A percentile compares a stretch with the other conserved stretches of the same genome.
Evolutionary conservation across 345 rosid species (phyloP).

Genomic region (Lenwebbia sp.): DNA sequence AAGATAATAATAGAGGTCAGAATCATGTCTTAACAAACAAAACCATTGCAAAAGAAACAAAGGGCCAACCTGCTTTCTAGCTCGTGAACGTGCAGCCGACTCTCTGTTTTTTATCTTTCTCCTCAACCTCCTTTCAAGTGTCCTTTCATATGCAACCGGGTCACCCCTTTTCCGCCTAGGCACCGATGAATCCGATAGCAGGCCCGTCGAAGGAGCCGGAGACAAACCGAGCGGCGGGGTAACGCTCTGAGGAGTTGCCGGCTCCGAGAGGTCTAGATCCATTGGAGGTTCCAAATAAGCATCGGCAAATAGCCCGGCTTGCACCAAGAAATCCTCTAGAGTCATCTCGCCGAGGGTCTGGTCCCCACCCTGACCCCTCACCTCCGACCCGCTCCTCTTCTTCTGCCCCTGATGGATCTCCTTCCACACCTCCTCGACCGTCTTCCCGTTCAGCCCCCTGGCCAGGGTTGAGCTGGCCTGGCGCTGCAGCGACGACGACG

Average conservation of each 20-base stretch:
- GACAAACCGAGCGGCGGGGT: conserved; percentile 11
- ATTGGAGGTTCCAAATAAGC: conserved; percentile 22
- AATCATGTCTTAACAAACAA: neutral
- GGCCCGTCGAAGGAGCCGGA: conserved; percentile 25
- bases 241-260: conserved; percentile 9
- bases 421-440: conserved; percentile 53
- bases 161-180: conserved; percentile 25
- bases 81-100: conserved; percentile 62
- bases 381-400: conserved; percentile 24
- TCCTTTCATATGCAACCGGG: conserved; percentile 27
- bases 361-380: conserved; percentile 15
- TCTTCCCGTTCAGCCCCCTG: conserved; percentile 43
- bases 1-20: neutral
- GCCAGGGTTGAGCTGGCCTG: conserved; percentile 36
- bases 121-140: conserved; percentile 41
- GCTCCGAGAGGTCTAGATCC: conserved; percentile 20
- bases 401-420: conserved; percentile 43
- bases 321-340: conserved; percentile 58
- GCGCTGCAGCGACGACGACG: conserved; percentile 22
- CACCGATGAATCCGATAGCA: conserved; percentile 13
- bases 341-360: conserved; percentile 32
- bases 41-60: neutral
- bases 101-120: conserved; percentile 72
- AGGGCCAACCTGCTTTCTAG: conserved; percentile 41
- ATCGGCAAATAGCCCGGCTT: conserved; percentile 47